These are phyloP conservation scores for Discostella pseudostelligera DNA, from an alignment of 108 stramenopile species.

Conservation along the genomic window DNA sequence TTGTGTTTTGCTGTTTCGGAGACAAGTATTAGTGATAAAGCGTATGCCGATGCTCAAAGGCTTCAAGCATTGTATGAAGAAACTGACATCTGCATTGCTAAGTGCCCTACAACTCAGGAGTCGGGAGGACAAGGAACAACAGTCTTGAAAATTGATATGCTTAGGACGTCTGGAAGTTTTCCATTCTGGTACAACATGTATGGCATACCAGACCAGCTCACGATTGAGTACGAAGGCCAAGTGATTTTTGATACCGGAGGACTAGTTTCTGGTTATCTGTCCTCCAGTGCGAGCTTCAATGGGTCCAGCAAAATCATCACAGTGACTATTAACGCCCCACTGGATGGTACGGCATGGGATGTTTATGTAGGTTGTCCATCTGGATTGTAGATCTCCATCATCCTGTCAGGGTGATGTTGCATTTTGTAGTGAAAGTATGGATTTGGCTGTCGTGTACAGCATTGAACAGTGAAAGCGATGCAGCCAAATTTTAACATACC, in stretches of 20 bases:
- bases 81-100: background rate
- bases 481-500: too few relatives aligned
- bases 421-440: too few relatives aligned
- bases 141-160: background rate
- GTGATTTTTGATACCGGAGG: background rate
- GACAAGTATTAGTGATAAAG: background rate
- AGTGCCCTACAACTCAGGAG: constrained; percentile 1
- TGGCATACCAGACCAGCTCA: background rate
- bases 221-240: constrained; percentile 3
- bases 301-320: background rate
- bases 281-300: background rate
- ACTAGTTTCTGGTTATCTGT: constrained; percentile 3
- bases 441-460: too few relatives aligned
- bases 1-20: background rate
- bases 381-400: too few relatives aligned
- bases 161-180: background rate
- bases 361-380: constrained; percentile 2
- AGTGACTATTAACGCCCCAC: constrained; percentile 3
- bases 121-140: constrained; percentile 4
- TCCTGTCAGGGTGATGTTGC: too few relatives aligned
- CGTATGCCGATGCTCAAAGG: background rate
- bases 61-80: background rate
- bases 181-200: background rate
- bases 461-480: too few relatives aligned
- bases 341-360: constrained; percentile 2